Conservation (phyloP, 2,329 filamentous ascomycete species). For the Colletotrichum truncatum region DNA sequence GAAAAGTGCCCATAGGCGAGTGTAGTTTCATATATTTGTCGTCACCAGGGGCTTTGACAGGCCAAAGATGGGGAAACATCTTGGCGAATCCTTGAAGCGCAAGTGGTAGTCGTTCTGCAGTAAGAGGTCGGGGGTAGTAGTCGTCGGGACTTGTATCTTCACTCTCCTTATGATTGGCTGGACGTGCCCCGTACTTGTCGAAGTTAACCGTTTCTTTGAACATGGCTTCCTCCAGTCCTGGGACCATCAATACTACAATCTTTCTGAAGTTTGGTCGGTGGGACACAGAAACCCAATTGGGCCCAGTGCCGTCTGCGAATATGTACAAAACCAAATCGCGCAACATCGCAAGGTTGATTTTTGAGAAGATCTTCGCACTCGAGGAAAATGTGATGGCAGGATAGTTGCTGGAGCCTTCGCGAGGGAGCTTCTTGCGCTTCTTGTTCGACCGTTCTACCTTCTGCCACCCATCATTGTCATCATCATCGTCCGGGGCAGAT, state of each 20-base stretch:
- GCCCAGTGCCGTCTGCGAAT: constrained; percentile 70
- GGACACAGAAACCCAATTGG: constrained; percentile 71
- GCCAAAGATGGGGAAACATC: constrained; percentile 91
- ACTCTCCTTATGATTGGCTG: constrained; percentile 33
- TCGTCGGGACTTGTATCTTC: constrained; percentile 62
- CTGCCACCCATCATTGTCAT: constrained; percentile 60
- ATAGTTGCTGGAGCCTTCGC: constrained; percentile 64
- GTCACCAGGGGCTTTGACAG: constrained; percentile 87
- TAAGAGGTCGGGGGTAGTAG: constrained; percentile 65
- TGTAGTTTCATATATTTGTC: constrained; percentile 82
- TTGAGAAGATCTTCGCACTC: constrained; percentile 66
- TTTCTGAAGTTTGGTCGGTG: constrained; percentile 75
- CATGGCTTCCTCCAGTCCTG: constrained; percentile 90
- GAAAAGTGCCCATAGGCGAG: constrained; percentile 86
- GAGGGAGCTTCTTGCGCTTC: constrained; percentile 70
- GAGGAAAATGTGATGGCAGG: constrained; percentile 67
- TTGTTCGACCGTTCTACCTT: constrained; percentile 63
- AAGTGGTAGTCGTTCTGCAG: constrained; percentile 59
- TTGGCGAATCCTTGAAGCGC: constrained; percentile 75
- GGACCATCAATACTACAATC: constrained; percentile 90
- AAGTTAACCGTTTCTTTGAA: constrained; percentile 72
- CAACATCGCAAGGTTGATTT: constrained; percentile 70
- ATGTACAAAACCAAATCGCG: constrained; percentile 73
- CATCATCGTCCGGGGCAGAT: constrained; percentile 50
- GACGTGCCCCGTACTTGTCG: constrained; percentile 48